Evolutionary conservation across 768 basidiomycete species (phyloP).

Genomic region (Calvatia gigantea): DNA sequence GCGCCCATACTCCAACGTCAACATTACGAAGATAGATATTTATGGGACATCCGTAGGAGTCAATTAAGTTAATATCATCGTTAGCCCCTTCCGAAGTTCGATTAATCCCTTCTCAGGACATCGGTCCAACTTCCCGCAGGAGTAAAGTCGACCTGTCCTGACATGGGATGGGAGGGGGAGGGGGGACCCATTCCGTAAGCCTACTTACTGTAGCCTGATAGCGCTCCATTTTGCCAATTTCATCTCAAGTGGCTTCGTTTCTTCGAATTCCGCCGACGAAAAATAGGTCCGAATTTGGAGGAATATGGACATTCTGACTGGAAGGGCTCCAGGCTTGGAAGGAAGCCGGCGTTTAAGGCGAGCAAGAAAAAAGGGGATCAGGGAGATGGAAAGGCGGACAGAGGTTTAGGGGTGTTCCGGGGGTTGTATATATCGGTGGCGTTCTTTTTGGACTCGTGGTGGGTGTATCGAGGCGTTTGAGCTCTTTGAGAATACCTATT

Average conservation of each 20-base stretch:
- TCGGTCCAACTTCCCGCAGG: background rate
- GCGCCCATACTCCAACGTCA: background rate
- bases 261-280: slow-evolving; percentile 6
- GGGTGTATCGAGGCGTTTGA: background rate
- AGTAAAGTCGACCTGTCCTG: background rate
- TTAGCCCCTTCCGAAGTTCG: background rate
- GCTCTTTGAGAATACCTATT: slow-evolving; percentile 13
- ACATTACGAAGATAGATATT: background rate
- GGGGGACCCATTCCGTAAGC: background rate
- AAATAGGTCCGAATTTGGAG: background rate
- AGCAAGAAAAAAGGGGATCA: background rate
- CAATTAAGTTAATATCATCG: background rate
- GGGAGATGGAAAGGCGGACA: background rate
- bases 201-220: background rate
- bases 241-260: background rate
- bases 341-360: background rate
- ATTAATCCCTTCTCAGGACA: background rate
- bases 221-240: background rate
- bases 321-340: background rate
- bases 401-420: background rate
- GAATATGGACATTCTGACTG: background rate
- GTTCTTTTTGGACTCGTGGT: background rate
- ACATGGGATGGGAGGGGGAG: background rate
- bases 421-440: background rate
- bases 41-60: background rate